phyloP scores from a whole-genome alignment of 495 filamentous ascomycete species.

The Xeromyces bisporus region DNA sequence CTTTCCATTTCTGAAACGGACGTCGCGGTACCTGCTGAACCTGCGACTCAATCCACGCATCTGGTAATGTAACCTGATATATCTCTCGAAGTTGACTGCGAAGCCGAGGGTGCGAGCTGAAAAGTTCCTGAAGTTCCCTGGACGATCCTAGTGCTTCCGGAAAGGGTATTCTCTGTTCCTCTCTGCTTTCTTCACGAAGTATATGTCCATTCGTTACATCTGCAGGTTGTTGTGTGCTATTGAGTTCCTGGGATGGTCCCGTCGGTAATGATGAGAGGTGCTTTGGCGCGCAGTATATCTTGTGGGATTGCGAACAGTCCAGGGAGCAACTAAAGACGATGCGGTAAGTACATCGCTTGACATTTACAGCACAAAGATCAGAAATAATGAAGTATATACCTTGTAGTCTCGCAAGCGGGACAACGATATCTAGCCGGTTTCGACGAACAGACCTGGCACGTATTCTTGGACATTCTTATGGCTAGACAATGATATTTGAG shows the following conservation, averaged over 20 bases:
- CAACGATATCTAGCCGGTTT: constrained; percentile 49
- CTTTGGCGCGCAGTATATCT: constrained; percentile 30
- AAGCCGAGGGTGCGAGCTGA: constrained; percentile 35
- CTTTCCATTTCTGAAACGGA: constrained; percentile 26
- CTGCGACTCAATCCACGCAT: constrained; percentile 24
- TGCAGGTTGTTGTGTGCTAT: constrained; percentile 8
- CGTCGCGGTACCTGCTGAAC: constrained; percentile 8
- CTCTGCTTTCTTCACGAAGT: constrained; percentile 4
- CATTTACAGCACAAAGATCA: not conserved
- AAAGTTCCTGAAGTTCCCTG: constrained; percentile 31
- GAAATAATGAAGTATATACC: constrained; percentile 25
- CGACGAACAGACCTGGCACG: constrained; percentile 41
- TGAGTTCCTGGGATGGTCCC: constrained; percentile 16
- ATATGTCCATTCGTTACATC: constrained; percentile 3
- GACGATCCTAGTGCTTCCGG: constrained; percentile 15
- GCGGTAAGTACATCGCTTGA: not conserved
- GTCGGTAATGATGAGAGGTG: constrained; percentile 6
- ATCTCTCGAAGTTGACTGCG: constrained; percentile 33
- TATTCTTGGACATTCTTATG: constrained; percentile 16
- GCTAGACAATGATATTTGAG: constrained; percentile 1
- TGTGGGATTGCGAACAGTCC: constrained; percentile 49
- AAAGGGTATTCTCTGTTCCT: constrained; percentile 3
- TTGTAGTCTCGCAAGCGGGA: constrained; percentile 41
- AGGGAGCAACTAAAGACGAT: constrained; percentile 45
- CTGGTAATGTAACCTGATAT: constrained; percentile 31